A percentile compares a stretch with the other conserved stretches of the same genome.
Conservation (phyloP, 768 basidiomycete genomes). For the Russula sp. region DNA sequence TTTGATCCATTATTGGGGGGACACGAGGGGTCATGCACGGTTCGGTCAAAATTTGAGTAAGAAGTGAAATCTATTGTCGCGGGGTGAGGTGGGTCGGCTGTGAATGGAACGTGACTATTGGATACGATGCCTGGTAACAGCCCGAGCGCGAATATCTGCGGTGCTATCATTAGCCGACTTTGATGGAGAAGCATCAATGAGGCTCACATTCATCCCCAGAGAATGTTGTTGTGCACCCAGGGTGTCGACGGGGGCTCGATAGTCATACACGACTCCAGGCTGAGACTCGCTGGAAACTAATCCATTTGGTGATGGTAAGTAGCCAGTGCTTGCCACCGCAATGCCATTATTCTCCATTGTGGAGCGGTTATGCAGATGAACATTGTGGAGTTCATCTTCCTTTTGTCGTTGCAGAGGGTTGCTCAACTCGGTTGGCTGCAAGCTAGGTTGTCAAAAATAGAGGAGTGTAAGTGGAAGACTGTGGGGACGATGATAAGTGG, state of each 20-base stretch:
- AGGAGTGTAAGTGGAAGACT: not conserved
- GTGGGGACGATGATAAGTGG: not conserved
- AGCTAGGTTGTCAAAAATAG: not conserved
- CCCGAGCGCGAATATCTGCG: not conserved
- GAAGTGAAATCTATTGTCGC: not conserved
- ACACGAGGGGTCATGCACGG: not conserved
- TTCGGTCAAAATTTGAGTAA: not conserved
- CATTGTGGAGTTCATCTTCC: slow-evolving; percentile 7
- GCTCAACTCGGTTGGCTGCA: not conserved
- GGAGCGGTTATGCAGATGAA: not conserved
- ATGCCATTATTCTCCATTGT: not conserved
- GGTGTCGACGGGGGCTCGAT: not conserved
- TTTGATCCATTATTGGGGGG: not conserved
- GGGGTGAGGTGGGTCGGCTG: not conserved
- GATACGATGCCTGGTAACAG: not conserved
- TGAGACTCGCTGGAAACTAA: not conserved
- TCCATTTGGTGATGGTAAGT: not conserved
- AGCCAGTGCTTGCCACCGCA: not conserved
- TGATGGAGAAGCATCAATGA: not conserved
- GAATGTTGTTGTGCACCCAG: not conserved
- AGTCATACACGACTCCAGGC: not conserved
- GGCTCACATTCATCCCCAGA: not conserved
- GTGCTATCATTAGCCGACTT: not conserved
- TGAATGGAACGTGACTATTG: not conserved
- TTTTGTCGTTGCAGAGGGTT: not conserved